Evolutionary conservation across 2,329 filamentous ascomycete genomes (phyloP), one percentile per base, ranked within the genome.

Genomic region (Pyrenophora tritici-repentis): DNA sequence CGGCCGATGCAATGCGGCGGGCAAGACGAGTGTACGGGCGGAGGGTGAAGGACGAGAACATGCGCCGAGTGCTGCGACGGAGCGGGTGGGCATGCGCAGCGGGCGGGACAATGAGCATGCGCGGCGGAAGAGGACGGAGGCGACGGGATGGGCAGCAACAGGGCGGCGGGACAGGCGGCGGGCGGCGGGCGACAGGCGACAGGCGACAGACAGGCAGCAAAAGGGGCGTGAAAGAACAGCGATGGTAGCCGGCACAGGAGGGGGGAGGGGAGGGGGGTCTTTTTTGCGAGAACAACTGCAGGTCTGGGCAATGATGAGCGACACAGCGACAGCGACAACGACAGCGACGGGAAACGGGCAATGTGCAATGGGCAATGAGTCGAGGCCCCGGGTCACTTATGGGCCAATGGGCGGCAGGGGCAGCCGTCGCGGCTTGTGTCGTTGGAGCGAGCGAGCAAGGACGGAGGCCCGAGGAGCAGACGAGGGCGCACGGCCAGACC

Each of bases 201-300:
- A 45, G 42, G 49, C 37, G 50, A 51, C 43, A 53, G 55, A 55
- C 50, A 53, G 63, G 58, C 51, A 57, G 57, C 61, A 63, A 56
- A 56, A 5, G 51, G 51, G 59, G 44, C 40, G 54, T 20, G 18
- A 20, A 20, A 68, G 58, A 56, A 64, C 65, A 66, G 67, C 68
- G 63, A 57, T 51, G 60, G 38, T 13, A 14, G 48, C 55, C 53
- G 62, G 48, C 20, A 53, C 55, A 48, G 50, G 38, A 42, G 59
- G 62, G 59, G 18, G 18, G 18, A 5, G 18, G 18, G 5, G 18
- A 5, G 18, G 18, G 18, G 18, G 3, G 18, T 18, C 18, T 50
- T 61, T 63, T 62, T 65, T 57, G 62, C 66, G 53, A 56, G 52
- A 18, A 18, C 18, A 18, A 18, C 41, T 36, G 48, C 37, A 40